These are phyloP conservation scores for Stylosanthes scabra DNA, from an alignment of 331 rosid species.

Conservation along the genomic window DNA sequence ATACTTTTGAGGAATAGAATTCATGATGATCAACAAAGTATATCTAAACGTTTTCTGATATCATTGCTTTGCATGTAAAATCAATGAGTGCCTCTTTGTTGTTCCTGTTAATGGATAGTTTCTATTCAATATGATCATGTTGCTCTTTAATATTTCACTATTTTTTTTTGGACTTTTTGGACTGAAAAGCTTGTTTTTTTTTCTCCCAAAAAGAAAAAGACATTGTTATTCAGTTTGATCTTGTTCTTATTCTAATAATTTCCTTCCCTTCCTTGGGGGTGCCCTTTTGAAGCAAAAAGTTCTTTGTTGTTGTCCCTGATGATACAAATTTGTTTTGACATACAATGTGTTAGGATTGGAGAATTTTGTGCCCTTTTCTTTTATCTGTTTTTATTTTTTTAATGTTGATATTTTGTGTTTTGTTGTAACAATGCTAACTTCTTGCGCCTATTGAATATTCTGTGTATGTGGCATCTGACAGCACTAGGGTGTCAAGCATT, in stretches of 20 bases:
- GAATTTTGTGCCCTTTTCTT: not conserved
- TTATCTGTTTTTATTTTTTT: not conserved
- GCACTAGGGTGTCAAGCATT: no score
- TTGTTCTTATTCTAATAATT: not conserved
- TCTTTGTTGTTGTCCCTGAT: not conserved
- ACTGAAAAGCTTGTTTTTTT: not conserved
- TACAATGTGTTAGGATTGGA: not conserved
- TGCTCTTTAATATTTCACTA: not conserved
- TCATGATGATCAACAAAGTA: not conserved
- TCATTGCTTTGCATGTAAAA: not conserved
- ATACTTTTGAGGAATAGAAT: not conserved
- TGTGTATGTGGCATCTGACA: slow-evolving; percentile 22
- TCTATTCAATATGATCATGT: not conserved
- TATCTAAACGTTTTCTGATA: not conserved
- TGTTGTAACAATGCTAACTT: slow-evolving; percentile 11
- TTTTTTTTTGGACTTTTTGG: no score
- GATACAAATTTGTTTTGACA: slow-evolving; percentile 20
- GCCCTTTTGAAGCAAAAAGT: not conserved
- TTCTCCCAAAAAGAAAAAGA: no score
- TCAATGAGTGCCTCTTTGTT: not conserved
- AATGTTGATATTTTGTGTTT: slow-evolving; percentile 11
- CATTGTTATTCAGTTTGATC: not conserved
- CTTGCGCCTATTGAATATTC: slow-evolving; percentile 16
- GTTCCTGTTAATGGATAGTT: not conserved
- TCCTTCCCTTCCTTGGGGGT: not conserved